Evolutionary conservation across 495 filamentous ascomycete species (phyloP), one percentile per base, ranked within the genome.

Genomic region (Penicillium antarcticum): DNA sequence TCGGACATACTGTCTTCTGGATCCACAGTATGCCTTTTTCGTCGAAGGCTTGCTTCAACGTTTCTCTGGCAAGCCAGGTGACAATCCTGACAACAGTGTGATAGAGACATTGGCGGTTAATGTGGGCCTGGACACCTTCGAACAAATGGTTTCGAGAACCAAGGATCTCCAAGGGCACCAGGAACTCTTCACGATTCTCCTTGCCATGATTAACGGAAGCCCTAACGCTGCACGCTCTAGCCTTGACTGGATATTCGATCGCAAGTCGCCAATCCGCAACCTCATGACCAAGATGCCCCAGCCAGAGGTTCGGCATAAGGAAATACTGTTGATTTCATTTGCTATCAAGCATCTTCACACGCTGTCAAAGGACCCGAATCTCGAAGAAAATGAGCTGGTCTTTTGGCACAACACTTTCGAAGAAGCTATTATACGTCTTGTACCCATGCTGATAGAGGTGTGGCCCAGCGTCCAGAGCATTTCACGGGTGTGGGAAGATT

Each of bases 1-100:
- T 38, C 81, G 88, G 49, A 83, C 84, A 18, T 90, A 94, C 60
- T 92, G 88, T 67, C 77, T 96, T 44, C 87, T 87, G 61, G 89
- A 95, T 61, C 82, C 82, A 4, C 74, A 74, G 14, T 89, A 97
- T 55, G 73, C 84, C 11, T 56, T 67, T 6, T 92, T 96, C 56
- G 79, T 90, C 42, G 73, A 74, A 19, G 70, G 74, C 46, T 62
- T 89, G 10, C 67, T 96, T 3, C 58, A 64, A 38, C 62, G 74
- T 61, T 55, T 76, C 62, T 72, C 76, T 29, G 59, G 63, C 45
- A 53, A 52, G 23, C 71, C 65, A 39, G 63, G 66, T 0, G 67
- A 61, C 26, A 82, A 80, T 51, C 74, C 78, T 6, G 60, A 68
- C 5, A 65, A 74, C 3, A 82, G 86, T 48, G 63, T 50, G 10